Evolutionary conservation across 768 basidiomycete genomes (phyloP).

Genomic region (Sporobolomyces phaffii): DNA sequence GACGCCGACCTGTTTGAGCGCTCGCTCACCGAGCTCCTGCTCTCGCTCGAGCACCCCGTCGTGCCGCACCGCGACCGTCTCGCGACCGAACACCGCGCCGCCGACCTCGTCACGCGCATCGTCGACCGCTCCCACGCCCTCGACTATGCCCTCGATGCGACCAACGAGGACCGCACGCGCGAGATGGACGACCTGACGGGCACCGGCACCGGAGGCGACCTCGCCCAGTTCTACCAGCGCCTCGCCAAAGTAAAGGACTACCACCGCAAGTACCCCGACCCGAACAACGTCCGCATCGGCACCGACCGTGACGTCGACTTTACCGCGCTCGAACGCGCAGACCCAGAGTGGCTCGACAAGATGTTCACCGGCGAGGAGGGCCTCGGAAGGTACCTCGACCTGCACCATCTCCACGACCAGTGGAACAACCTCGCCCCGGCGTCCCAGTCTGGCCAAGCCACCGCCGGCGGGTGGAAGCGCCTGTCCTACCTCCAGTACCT

Average conservation of each 20-base stretch:
- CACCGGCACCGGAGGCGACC: conserved; percentile 50
- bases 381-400: conserved; percentile 88
- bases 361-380: conserved; percentile 94
- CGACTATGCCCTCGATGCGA: conserved; percentile 8
- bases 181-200: conserved; percentile 41
- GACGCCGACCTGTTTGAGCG: conserved; percentile 88
- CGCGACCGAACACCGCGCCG: conserved; percentile 79
- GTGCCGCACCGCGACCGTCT: conserved; percentile 39
- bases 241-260: conserved; percentile 94
- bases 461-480: conserved; percentile 52
- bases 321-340: conserved; percentile 47
- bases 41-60: conserved; percentile 44
- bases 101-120: conserved; percentile 81
- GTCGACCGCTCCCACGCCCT: conserved; percentile 47
- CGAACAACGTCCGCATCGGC: conserved; percentile 48
- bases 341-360: conserved; percentile 44
- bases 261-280: conserved; percentile 90
- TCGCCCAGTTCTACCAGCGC: conserved; percentile 91
- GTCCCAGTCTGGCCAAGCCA: conserved; percentile 45
- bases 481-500: conserved; percentile 89
- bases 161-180: conserved; percentile 26
- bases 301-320: conserved; percentile 53
- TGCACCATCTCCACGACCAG: conserved; percentile 78
- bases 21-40: conserved; percentile 75
- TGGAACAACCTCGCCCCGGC: conserved; percentile 86